Evolutionary conservation across 257 asterid genomes (phyloP), one percentile per base, ranked within the genome.

Genomic region (Fraxinus anomala): DNA sequence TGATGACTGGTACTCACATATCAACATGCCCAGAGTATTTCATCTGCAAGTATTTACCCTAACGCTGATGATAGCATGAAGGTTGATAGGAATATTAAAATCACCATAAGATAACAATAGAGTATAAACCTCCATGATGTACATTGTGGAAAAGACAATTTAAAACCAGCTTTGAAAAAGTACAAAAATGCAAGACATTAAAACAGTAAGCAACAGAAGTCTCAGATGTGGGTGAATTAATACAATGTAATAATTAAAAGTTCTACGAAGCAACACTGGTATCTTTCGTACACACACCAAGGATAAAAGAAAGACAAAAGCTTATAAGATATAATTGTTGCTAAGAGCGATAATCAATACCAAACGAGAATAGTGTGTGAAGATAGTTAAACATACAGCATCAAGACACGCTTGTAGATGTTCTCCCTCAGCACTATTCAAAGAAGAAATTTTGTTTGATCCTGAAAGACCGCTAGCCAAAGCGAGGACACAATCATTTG

Each of bases 381-480:
- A 37, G 70, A 79, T 39, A 31, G 72, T 7, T 16, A 70, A 73
- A 78, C 97, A 39, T 90, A 95, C 98, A 79, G 93, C 97, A 82
- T 93, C 98, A 77, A 95, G 99, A 85, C 98, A 91, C 34, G 83
- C 86, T 86, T 95, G 99, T 74, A 95, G 88, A 81, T 89, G 92
- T 81, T 87, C 84, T 70, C 96, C 93, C 79, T 91, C 97, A 2
- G 90, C 71, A 88, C 86, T 82, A 80, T 87, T 83, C 72, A 90
- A 77, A 68, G 97, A 89, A 82, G 97, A 90, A 78, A 95, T 93
- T 81, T 83, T 80, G 85, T 83, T 82, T 68, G 93, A 85, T 73
- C 97, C 94, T 40, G 99, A 90, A 77, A 95, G 98, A 69, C 99
- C 99, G 76, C 99, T 95, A 76, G 99, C 99, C 89, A 93, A 90